These are phyloP conservation scores for Gryganskiella cystojenkinii DNA, from an alignment of 192 early-diverging fungal species.

Conservation along the genomic window DNA sequence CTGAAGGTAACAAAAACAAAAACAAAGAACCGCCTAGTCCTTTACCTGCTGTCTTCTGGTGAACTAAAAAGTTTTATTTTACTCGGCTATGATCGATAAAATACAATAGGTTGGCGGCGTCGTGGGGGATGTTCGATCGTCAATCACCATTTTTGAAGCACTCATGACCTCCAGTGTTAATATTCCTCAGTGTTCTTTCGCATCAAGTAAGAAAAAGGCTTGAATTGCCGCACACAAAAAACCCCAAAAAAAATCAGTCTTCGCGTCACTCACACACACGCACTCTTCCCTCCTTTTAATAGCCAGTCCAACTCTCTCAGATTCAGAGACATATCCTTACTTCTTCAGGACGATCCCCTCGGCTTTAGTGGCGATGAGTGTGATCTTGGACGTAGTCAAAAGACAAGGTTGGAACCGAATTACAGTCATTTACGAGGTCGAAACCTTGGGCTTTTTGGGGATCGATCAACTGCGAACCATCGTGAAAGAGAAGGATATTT, in stretches of 20 bases:
- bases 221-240: no score
- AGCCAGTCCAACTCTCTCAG: not conserved
- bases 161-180: constrained; percentile 56
- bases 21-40: no score
- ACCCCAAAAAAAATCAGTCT: not conserved
- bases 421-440: constrained; percentile 48
- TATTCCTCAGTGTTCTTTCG: constrained; percentile 60
- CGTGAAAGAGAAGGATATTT: not conserved
- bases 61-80: not conserved
- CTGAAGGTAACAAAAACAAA: constrained; percentile 19
- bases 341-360: constrained; percentile 58
- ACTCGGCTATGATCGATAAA: no score
- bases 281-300: not conserved
- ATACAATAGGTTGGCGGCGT: constrained; percentile 58
- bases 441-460: constrained; percentile 38
- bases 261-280: not conserved
- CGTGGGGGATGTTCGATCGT: constrained; percentile 56
- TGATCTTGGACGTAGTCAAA: constrained; percentile 39
- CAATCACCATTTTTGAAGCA: constrained; percentile 56
- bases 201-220: constrained; percentile 52
- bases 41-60: not conserved
- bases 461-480: not conserved
- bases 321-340: not conserved
- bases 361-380: constrained; percentile 44
- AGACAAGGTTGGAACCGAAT: constrained; percentile 53